Evolutionary conservation across 148 eudicot genomes (phyloP), one percentile per base, ranked within the genome.

Genomic region (Nepenthes gracilis): DNA sequence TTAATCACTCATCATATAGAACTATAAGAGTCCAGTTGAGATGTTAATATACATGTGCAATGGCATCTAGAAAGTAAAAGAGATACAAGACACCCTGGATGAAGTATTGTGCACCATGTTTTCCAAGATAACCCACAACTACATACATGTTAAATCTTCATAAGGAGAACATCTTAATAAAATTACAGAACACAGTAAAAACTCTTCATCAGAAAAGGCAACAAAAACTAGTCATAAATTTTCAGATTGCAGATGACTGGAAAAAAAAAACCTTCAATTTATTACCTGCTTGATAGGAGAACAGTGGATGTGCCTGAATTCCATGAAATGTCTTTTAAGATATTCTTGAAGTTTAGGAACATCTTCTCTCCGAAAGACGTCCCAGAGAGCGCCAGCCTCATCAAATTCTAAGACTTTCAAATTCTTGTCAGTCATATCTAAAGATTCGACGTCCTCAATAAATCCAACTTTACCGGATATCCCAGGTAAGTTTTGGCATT

Each of bases 301-400:
- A 48, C 78, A 74, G 57, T 64, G 61, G 14, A 63, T 62, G 53
- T 80, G 81, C 64, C 84, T 71, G 67, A 80, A 80, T 69, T 80
- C 84, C 69, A 61, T 68, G 52, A 34, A 77, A 67, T 80, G 79
- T 56, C 63, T 74, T 59, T 23, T 65, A 23, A 80, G 67, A 66
- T 77, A 80, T 59, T 77, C 79, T 60, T 77, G 62, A 50, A 80
- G 50, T 61, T 71, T 74, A 4, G 81, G 74, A 33, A 70, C 74
- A 74, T 80, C 84, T 71, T 77, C 55, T 70, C 79, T 66, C 9
- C 84, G 72, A 55, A 77, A 80, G 43, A 80, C 77, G 70, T 80
- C 84, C 84, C 84, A 80, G 35, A 80, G 65, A 47, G 84, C 81
- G 48, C 81, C 75, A 45, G 74, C 76, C 14, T 77, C 81, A 1